These are phyloP conservation scores for Ophiostoma tasmaniense DNA, from an alignment of 2,329 filamentous ascomycete genomes.

Conservation along the genomic window DNA sequence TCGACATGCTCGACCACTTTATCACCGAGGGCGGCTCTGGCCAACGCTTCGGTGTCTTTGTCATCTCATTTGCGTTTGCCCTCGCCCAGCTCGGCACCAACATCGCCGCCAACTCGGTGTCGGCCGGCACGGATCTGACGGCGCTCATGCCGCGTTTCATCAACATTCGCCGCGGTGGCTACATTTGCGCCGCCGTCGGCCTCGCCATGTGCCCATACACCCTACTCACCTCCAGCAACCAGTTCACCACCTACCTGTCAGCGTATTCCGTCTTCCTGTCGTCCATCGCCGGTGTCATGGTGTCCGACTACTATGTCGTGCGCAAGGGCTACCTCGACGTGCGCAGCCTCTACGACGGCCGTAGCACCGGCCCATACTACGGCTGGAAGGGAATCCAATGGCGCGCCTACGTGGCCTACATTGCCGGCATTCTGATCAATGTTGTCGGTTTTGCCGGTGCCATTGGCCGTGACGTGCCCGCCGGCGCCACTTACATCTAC, in stretches of 20 bases:
- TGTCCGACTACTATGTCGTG: constrained; percentile 80
- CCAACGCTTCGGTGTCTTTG: constrained; percentile 66
- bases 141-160: constrained; percentile 71
- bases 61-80: constrained; percentile 62
- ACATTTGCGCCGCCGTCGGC: constrained; percentile 71
- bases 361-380: constrained; percentile 60
- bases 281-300: constrained; percentile 85
- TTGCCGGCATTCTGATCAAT: constrained; percentile 78
- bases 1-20: constrained; percentile 57
- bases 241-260: constrained; percentile 85
- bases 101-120: constrained; percentile 78
- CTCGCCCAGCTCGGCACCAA: constrained; percentile 81
- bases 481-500: constrained; percentile 77
- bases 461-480: constrained; percentile 61
- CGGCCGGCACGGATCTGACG: constrained; percentile 74
- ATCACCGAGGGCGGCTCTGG: constrained; percentile 59
- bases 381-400: constrained; percentile 68
- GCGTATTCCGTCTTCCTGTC: constrained; percentile 92
- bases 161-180: constrained; percentile 79
- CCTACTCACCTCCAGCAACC: constrained; percentile 64
- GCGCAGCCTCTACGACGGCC: constrained; percentile 68
- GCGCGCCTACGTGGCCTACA: constrained; percentile 76
- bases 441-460: constrained; percentile 86
- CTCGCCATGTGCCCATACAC: constrained; percentile 84
- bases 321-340: constrained; percentile 73